Conservation (phyloP, 495 filamentous ascomycete species). For the Clohesyomyces aquaticus region DNA sequence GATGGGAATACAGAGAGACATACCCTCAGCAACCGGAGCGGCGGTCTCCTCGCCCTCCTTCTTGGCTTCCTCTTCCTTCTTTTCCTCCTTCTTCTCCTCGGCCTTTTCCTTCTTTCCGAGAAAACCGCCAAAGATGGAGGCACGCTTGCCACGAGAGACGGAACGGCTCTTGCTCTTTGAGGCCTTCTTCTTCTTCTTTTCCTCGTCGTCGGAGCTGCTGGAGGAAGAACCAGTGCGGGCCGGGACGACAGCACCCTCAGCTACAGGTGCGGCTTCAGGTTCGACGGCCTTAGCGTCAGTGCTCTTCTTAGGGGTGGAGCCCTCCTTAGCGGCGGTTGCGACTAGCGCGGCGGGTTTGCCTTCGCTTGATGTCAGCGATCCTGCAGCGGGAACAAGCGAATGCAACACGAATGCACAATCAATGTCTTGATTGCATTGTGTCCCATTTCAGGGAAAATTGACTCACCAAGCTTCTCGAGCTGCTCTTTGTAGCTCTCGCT, state of each 20-base stretch:
- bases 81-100: conserved; percentile 53
- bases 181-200: conserved; percentile 44
- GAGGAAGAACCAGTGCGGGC: conserved; percentile 40
- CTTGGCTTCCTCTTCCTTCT: conserved; percentile 57
- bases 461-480: conserved; percentile 51
- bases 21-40: conserved; percentile 41
- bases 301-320: conserved; percentile 47
- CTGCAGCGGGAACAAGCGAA: conserved; percentile 43
- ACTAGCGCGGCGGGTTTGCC: conserved; percentile 46
- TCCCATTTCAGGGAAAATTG: not conserved
- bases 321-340: conserved; percentile 40
- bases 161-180: conserved; percentile 62
- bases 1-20: no score
- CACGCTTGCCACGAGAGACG: conserved; percentile 79
- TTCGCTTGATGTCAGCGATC: conserved; percentile 48
- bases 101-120: conserved; percentile 66
- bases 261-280: conserved; percentile 30
- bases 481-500: conserved; percentile 55
- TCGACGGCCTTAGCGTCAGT: conserved; percentile 45
- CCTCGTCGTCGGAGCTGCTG: conserved; percentile 49
- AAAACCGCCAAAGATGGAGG: conserved; percentile 77
- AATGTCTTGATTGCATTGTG: conserved; percentile 2
- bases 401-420: conserved; percentile 19
- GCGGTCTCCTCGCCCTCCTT: conserved; percentile 37
- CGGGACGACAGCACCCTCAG: conserved; percentile 18